Base-by-base conservation (phyloP, 1,284 basidiomycete species). In the Flammula alnicola region DNA sequence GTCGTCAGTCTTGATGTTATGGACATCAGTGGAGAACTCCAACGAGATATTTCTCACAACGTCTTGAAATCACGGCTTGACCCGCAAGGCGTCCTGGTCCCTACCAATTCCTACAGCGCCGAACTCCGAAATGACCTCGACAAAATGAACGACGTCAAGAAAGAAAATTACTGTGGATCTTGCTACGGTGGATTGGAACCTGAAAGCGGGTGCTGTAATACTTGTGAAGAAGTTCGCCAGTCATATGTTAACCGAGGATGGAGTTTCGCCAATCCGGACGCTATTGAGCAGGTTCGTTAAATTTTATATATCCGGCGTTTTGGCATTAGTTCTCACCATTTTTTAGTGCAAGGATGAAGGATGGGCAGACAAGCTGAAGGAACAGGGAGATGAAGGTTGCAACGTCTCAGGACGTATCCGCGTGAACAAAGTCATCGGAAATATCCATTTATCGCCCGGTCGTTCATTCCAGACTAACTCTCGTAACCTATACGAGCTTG, bases 1-100 rank as follows among this genome's bases (percentile, higher is more conserved):
- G 94, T 98, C 38, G 79, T 98, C 42, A 95, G 92, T 66, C 72
- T 99, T 47, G 97, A 99, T 69, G 86, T 99, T 45, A 97, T 98
- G 91, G 97, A 99, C 67, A 97, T 99, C 55, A 93, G 91, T 49
- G 97, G 97, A 22, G 96, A 98, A 74, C 86, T 90, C 36, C 94
- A 97, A 66, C 81, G 88, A 53, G 95, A 97, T 62, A 69, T 97
- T 37, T 81, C 91, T 9, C 96, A 98, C 70, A 94, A 95, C 64
- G 81, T 99, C 52, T 64, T 88, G 51, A 97, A 98, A 68, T 87
- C 83, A 5, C 84, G 97, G 14, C 72, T 98, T 20, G 80, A 84
- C 53, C 65, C 75, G 22, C 61, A 76, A 5, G 94, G 95, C 3
- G 63, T 67, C 7, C 67, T 74, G 10, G 77, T 96, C n/a, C 73